Base-by-base conservation (phyloP, 2,329 filamentous ascomycete genomes). In the Epichloe gansuensis region DNA sequence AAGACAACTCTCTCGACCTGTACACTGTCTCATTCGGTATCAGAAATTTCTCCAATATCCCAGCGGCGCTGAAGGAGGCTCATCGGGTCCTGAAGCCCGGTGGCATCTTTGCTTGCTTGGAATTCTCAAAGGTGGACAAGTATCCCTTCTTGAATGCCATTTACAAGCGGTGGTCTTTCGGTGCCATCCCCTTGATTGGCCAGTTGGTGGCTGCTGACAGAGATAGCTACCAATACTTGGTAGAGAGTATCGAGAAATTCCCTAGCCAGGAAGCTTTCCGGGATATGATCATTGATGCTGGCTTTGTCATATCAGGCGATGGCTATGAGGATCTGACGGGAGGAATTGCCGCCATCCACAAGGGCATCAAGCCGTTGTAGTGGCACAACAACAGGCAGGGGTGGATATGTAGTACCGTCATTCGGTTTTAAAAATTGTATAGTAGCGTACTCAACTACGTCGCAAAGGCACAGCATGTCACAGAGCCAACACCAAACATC, bases 21-120 rank as follows among this genome's bases (percentile, higher is more conserved):
- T 98, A 98, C 73, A 98, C 93, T 0, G 93, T 98, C 3, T 90
- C 91, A 0, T 98, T 98, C 64, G 93, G 93, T 35, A 97, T 98
- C 66, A 81, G 93, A 50, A 98, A 98, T 71, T 98, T 98, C 72
- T 93, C 88, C 52, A 83, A 95, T 71, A 95, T 96, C 65, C 83
- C 87, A 47, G 79, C 80, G 0, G 94, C 91, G 0, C 72, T 98
- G 53, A 72, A 76, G 38, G 91, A 97, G 66, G 93, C 93, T 0
- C 83, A 84, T 69, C 82, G 93, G 6, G 89, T 97, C 2, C 76
- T 98, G 34, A 93, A 91, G 70, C 94, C 94, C 0, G 93, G 93
- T 44, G 93, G 93, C 56, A 85, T 98, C 0, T 98, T 98, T 65
- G 91, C 93, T 3, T 97, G 93, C 64, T 78, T 98, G 55, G 93